phyloP scores from a whole-genome alignment of 768 basidiomycete species.

The Termitomyces sp. region DNA sequence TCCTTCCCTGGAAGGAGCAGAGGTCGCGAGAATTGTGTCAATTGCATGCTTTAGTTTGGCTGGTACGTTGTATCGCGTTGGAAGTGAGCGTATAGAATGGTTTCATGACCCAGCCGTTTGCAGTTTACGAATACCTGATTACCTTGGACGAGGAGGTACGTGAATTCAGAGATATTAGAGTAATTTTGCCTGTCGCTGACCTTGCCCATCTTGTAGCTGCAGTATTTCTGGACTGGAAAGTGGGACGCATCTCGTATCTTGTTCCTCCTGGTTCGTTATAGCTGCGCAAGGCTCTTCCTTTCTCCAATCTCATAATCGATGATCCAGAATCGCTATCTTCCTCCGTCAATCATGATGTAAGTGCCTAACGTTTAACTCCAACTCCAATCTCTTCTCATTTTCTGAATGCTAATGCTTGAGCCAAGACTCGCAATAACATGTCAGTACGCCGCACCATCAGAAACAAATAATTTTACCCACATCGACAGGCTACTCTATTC shows the following conservation, averaged over 20 bases:
- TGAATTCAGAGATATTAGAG: background rate
- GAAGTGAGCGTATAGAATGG: background rate
- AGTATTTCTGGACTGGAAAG: slow-evolving; percentile 39
- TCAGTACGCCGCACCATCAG: slow-evolving; percentile 13
- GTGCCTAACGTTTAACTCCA: no score
- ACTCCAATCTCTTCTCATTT: background rate
- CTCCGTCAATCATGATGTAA: slow-evolving; percentile 25
- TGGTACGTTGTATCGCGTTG: slow-evolving; percentile 5
- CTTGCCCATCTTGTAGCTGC: slow-evolving; percentile 23
- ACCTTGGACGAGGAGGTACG: slow-evolving; percentile 39
- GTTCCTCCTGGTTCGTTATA: slow-evolving; percentile 33
- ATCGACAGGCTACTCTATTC: slow-evolving; percentile 23
- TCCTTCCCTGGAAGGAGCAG: slow-evolving; percentile 18
- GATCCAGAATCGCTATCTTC: slow-evolving; percentile 33
- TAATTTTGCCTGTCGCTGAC: background rate
- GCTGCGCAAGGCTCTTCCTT: background rate
- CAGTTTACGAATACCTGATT: slow-evolving; percentile 33
- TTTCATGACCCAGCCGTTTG: background rate
- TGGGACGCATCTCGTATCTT: slow-evolving; percentile 35
- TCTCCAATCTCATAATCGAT: background rate
- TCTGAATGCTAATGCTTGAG: background rate
- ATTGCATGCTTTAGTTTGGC: slow-evolving; percentile 20
- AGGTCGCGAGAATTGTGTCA: slow-evolving; percentile 16
- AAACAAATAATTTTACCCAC: background rate
- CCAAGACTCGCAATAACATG: slow-evolving; percentile 20